Evolutionary conservation across 2,329 filamentous ascomycete genomes (phyloP).

Genomic region (Colletotrichum sublineola): DNA sequence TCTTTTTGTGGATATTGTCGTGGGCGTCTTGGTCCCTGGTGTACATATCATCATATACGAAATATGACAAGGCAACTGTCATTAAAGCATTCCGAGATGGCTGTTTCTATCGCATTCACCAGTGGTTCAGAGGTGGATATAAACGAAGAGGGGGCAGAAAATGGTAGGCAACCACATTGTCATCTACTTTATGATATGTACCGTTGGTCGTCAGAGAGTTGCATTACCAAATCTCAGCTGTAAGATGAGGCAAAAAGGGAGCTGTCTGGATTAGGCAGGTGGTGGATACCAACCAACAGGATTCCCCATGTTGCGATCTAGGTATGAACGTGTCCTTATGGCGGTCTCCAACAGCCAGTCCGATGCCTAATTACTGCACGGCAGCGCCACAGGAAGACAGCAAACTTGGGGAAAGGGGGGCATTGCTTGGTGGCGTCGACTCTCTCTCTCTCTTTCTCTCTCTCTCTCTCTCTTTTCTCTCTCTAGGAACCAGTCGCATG

Average conservation of each 20-base stretch:
- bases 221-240: conserved; percentile 30
- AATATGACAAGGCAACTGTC: conserved; percentile 17
- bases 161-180: background rate
- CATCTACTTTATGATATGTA: background rate
- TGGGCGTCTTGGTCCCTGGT: conserved; percentile 1
- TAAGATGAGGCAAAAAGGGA: conserved; percentile 22
- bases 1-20: conserved; percentile 30
- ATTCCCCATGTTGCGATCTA: conserved; percentile 29
- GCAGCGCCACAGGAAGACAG: background rate
- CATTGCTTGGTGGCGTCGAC: conserved; percentile 2
- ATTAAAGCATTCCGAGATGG: background rate
- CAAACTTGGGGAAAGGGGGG: background rate
- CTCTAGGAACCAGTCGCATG: background rate
- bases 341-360: background rate
- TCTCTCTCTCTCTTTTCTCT: no score
- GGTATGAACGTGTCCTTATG: conserved; percentile 38
- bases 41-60: conserved; percentile 11
- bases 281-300: conserved; percentile 23
- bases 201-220: conserved; percentile 1
- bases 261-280: conserved; percentile 39
- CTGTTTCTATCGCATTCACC: background rate
- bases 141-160: background rate
- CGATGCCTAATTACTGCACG: no score
- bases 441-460: background rate
- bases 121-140: background rate